phyloP scores from a whole-genome alignment of 257 asterid species.

The Dorcoceras hygrometricum region DNA sequence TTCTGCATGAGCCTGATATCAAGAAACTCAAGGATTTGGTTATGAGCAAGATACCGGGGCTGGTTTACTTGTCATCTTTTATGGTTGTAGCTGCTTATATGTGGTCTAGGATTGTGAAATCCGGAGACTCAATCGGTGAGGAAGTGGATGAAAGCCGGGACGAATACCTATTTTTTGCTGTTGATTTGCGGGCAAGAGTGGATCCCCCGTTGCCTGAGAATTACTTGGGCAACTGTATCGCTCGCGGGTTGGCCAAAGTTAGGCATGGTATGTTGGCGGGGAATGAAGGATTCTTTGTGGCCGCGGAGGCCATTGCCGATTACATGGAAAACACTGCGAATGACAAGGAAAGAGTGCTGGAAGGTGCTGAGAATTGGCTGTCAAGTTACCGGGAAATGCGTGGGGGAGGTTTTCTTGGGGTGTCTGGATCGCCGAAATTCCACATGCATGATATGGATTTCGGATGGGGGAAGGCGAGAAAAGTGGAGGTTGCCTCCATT shows the following conservation, averaged over 20 bases:
- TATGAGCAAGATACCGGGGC: constrained; percentile 16
- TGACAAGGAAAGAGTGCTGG: constrained; percentile 2
- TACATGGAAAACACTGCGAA: constrained; percentile 8
- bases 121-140: background rate
- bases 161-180: constrained; percentile 21
- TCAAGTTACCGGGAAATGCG: background rate
- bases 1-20: constrained; percentile 18
- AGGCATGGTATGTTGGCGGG: constrained; percentile 13
- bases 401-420: constrained; percentile 19
- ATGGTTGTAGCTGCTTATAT: constrained; percentile 24
- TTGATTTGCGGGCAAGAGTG: constrained; percentile 22
- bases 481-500: constrained; percentile 26
- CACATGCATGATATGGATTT: constrained; percentile 18
- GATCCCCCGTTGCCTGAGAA: constrained; percentile 5
- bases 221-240: constrained; percentile 29
- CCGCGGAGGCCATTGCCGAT: constrained; percentile 29
- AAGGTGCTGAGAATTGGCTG: constrained; percentile 27
- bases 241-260: constrained; percentile 7
- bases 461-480: constrained; percentile 32
- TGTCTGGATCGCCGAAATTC: constrained; percentile 34
- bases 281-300: constrained; percentile 21
- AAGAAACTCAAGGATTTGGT: constrained; percentile 24
- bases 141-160: background rate
- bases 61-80: constrained; percentile 20
- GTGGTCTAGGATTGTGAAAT: constrained; percentile 29